phyloP scores from a whole-genome alignment of 2,329 filamentous ascomycete species.

The Alternaria arbusti region DNA sequence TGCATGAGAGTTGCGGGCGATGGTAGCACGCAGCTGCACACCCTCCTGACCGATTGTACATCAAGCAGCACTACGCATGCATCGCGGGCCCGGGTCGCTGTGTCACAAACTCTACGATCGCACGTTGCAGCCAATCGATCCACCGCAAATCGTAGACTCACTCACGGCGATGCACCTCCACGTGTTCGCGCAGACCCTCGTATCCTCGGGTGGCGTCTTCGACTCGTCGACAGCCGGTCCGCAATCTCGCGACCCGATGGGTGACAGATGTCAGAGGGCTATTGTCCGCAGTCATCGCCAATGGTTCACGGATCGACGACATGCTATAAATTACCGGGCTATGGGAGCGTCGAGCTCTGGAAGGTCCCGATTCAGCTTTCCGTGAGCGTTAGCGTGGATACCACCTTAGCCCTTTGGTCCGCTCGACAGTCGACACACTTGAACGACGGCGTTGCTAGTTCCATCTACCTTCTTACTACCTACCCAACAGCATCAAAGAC shows the following conservation, averaged over 20 bases:
- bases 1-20: conserved; percentile 12
- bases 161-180: conserved; percentile 12
- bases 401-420: background rate
- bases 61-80: conserved; percentile 22
- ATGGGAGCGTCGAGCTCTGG: background rate
- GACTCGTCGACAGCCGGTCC: conserved; percentile 22
- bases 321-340: background rate
- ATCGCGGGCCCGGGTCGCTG: conserved; percentile 28
- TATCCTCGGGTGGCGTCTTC: conserved; percentile 1
- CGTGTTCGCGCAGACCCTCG: conserved; percentile 12
- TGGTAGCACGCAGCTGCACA: conserved; percentile 20
- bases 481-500: background rate
- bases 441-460: background rate
- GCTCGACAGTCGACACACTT: background rate
- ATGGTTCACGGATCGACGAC: background rate
- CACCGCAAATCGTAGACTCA: background rate
- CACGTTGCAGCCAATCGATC: conserved; percentile 20
- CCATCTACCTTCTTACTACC: background rate
- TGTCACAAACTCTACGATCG: conserved; percentile 20
- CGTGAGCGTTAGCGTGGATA: background rate
- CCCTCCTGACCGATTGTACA: conserved; percentile 17
- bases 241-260: background rate
- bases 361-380: background rate
- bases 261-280: conserved; percentile 5
- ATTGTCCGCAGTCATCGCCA: conserved; percentile 4